Conservation (phyloP, 164 flowering plant genomes). For the Platanus orientalis region DNA sequence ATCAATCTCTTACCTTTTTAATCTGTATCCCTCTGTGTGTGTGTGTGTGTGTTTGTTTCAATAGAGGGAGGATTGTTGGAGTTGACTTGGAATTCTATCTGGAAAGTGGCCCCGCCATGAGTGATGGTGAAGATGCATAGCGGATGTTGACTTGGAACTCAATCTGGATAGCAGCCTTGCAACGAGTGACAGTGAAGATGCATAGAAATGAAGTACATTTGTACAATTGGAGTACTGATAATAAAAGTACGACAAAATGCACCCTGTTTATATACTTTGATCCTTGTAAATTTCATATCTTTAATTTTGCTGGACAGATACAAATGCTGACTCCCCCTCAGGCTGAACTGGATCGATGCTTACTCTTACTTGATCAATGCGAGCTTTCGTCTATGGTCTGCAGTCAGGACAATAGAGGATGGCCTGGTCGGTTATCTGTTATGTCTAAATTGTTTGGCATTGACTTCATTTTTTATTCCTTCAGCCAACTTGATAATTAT, state of each 20-base stretch:
- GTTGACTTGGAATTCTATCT: conserved; percentile 50
- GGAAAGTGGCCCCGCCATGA: conserved; percentile 38
- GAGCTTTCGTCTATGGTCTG: no score
- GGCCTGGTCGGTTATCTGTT: no score
- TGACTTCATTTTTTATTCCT: no score
- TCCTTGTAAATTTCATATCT: no score
- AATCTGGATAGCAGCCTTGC: conserved; percentile 40
- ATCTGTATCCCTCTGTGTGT: not conserved
- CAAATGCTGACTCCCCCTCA: no score
- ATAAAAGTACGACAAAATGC: not conserved
- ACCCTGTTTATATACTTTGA: not conserved
- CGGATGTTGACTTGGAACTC: conserved; percentile 19
- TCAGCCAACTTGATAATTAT: no score
- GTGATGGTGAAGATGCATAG: conserved; percentile 56
- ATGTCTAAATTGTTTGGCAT: no score
- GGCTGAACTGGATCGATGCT: no score
- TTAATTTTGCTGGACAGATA: no score
- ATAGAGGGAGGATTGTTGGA: conserved; percentile 59
- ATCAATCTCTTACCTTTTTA: not conserved
- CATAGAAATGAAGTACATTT: conserved; percentile 11
- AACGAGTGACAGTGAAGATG: conserved; percentile 56
- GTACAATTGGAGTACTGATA: not conserved
- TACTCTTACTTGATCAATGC: no score
- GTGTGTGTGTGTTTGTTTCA: not conserved
- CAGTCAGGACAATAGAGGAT: no score